Evolutionary conservation across 139 green algal genomes (phyloP).

Genomic region (Coccomyxa sp.): DNA sequence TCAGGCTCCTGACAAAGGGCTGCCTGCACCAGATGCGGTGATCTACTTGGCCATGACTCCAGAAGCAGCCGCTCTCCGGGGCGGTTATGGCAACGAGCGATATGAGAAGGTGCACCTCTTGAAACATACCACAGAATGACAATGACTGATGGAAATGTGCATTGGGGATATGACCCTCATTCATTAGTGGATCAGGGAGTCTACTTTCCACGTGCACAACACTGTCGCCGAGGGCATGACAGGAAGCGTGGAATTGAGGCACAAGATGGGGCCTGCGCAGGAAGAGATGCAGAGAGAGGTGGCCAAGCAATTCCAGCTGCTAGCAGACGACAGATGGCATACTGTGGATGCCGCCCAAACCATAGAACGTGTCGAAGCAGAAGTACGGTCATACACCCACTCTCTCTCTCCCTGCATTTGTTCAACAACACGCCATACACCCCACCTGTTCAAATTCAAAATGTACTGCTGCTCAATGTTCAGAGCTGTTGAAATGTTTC

Average conservation of each 20-base stretch:
- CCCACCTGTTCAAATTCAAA: too few relatives aligned
- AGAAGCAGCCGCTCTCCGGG: conserved; percentile 52
- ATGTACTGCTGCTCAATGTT: too few relatives aligned
- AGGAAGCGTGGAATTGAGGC: not conserved
- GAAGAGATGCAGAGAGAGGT: not conserved
- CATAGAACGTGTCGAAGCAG: not conserved
- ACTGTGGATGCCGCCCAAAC: conserved; percentile 11
- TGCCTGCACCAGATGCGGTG: conserved; percentile 83
- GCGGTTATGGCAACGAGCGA: conserved; percentile 84
- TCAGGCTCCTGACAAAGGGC: conserved; percentile 49
- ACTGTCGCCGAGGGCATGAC: not conserved
- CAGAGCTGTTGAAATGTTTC: not conserved
- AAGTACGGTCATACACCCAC: not conserved
- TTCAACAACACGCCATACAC: too few relatives aligned
- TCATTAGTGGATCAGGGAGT: not conserved
- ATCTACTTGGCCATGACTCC: conserved; percentile 71
- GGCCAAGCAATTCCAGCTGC: conserved; percentile 5
- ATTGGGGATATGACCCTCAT: not conserved
- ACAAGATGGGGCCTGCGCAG: not conserved
- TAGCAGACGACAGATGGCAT: conserved; percentile 18
- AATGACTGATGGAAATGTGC: not conserved
- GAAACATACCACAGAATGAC: not conserved
- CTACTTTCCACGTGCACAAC: not conserved
- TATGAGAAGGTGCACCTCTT: conserved; percentile 55
- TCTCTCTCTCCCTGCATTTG: too few relatives aligned